Conservation (phyloP, 768 basidiomycete genomes). For the Strobilomyces confusus region DNA sequence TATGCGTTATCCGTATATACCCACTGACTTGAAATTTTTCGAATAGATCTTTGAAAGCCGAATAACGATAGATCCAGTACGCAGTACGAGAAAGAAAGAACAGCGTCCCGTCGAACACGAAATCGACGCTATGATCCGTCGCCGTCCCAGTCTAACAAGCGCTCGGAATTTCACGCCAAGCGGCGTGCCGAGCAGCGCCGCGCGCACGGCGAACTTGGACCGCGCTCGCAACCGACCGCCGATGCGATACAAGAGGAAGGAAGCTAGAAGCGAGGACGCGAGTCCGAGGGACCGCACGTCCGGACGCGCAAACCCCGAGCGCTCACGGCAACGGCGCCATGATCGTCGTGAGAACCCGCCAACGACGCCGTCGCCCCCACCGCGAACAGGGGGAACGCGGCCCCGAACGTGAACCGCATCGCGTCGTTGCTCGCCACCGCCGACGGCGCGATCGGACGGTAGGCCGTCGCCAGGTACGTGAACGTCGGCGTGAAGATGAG, state of each 20-base stretch:
- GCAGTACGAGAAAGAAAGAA: background rate
- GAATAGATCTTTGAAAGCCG: background rate
- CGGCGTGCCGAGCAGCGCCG: background rate
- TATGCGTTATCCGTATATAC: slow-evolving; percentile 12
- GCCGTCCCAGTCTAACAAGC: too few relatives aligned
- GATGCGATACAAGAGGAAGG: slow-evolving; percentile 45
- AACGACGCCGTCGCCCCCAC: slow-evolving; percentile 72
- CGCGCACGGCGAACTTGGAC: slow-evolving; percentile 38
- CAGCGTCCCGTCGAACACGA: background rate
- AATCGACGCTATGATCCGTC: background rate
- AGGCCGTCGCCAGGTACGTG: slow-evolving; percentile 52
- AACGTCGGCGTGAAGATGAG: slow-evolving; percentile 70
- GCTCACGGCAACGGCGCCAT: slow-evolving; percentile 63
- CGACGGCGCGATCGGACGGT: slow-evolving; percentile 50
- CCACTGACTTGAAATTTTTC: background rate
- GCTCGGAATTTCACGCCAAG: too few relatives aligned
- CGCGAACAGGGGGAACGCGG: slow-evolving; percentile 52
- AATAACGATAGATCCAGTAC: background rate
- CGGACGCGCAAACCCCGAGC: background rate
- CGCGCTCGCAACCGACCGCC: slow-evolving; percentile 41
- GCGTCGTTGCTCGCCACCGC: slow-evolving; percentile 67
- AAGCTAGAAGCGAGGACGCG: slow-evolving; percentile 32
- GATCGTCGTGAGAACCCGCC: slow-evolving; percentile 56
- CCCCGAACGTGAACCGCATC: slow-evolving; percentile 44
- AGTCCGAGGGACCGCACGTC: background rate